Percentiles rank a stretch among this genome's conserved stretches.
phyloP scores from a whole-genome alignment of 768 basidiomycete genomes.

The Lentinula lateritia region DNA sequence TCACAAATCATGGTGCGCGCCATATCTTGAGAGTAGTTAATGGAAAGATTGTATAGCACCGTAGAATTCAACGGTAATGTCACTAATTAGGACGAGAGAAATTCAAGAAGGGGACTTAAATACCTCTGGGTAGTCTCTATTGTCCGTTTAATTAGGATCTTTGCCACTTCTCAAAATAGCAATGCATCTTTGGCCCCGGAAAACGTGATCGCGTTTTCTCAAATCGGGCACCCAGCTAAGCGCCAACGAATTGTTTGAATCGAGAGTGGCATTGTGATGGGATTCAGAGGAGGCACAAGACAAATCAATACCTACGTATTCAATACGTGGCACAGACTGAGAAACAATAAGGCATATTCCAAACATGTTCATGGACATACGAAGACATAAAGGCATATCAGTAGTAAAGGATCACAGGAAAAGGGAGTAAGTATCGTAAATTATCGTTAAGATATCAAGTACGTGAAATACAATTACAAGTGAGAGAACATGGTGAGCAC shows the following conservation, averaged over 20 bases:
- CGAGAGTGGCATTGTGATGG: no score
- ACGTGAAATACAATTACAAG: background rate
- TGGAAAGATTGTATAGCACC: no score
- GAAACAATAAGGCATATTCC: no score
- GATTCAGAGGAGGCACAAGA: no score
- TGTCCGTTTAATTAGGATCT: background rate
- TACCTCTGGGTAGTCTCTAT: background rate
- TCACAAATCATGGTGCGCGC: background rate
- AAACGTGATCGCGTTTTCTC: background rate
- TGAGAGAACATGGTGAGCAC: background rate
- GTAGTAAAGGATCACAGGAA: no score
- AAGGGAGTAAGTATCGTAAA: background rate
- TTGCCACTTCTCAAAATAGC: background rate
- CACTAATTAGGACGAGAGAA: no score
- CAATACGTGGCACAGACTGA: no score
- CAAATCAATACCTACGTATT: no score
- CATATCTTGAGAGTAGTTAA: background rate
- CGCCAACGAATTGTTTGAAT: no score
- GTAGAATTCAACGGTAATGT: no score
- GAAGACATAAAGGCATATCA: background rate
- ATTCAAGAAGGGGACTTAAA: no score
- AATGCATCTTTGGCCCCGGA: background rate
- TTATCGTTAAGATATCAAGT: background rate
- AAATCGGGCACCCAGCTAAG: no score
- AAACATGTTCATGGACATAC: background rate